Percentiles rank a stretch among this genome's conserved stretches.
Evolutionary conservation across 257 asterid genomes (phyloP).

Genomic region (Solanum appendiculatum): DNA sequence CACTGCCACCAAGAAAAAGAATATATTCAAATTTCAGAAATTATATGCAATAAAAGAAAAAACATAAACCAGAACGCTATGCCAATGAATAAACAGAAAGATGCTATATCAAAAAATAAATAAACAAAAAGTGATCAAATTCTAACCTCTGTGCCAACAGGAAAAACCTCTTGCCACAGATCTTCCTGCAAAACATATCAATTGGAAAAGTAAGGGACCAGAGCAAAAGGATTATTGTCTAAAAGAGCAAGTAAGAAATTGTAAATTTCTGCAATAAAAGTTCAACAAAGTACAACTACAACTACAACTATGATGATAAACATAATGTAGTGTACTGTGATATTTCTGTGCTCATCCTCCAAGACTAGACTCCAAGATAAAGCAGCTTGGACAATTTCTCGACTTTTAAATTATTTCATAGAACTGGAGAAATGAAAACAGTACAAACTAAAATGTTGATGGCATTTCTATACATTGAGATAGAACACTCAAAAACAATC

Average conservation of each 20-base stretch:
- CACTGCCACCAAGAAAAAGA: conserved; percentile 43
- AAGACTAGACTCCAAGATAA: background rate
- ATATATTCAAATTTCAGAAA: background rate
- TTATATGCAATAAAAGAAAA: background rate
- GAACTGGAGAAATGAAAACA: background rate
- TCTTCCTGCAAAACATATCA: conserved; percentile 46
- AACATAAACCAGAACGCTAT: background rate
- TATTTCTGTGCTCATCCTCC: background rate
- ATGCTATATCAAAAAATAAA: background rate
- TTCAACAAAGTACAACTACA: background rate
- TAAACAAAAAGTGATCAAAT: background rate
- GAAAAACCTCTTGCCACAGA: conserved; percentile 63
- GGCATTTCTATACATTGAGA: background rate
- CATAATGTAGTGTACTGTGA: background rate
- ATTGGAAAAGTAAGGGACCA: background rate
- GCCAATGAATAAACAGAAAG: background rate
- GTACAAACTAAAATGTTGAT: background rate
- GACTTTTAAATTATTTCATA: background rate
- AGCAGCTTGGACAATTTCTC: background rate
- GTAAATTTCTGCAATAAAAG: background rate
- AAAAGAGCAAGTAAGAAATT: background rate
- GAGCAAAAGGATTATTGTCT: background rate
- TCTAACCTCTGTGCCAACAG: conserved; percentile 70
- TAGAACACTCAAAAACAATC: background rate
- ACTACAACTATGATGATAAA: background rate